These are phyloP conservation scores for Basipetospora chlamydospora DNA, from an alignment of 2,329 filamentous ascomycete species.

Conservation along the genomic window DNA sequence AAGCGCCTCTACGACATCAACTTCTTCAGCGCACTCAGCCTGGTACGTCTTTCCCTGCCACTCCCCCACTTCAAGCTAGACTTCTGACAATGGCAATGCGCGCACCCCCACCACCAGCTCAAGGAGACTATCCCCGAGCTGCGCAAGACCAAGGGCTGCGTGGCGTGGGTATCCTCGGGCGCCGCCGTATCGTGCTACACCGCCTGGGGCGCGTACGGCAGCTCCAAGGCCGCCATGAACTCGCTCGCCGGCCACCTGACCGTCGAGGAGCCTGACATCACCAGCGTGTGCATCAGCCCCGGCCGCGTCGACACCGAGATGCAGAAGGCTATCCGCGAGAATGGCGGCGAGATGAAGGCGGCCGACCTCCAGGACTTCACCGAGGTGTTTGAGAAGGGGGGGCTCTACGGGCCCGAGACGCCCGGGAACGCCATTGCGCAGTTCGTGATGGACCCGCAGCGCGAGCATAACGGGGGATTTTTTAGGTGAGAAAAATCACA, in stretches of 20 bases:
- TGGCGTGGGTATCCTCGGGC: constrained; percentile 70
- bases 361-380: constrained; percentile 54
- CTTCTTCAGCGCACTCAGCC: constrained; percentile 66
- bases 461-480: constrained; percentile 61
- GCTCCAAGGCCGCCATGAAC: constrained; percentile 72
- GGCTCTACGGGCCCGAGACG: constrained; percentile 66
- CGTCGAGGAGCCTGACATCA: constrained; percentile 64
- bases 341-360: constrained; percentile 32
- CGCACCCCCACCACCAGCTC: constrained; percentile 30
- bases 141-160: constrained; percentile 51
- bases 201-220: constrained; percentile 70
- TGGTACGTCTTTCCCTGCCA: constrained; percentile 38
- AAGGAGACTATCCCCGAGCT: constrained; percentile 57
- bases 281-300: constrained; percentile 57
- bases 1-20: constrained; percentile 66
- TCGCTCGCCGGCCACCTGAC: constrained; percentile 61
- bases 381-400: constrained; percentile 53
- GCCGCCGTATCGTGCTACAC: constrained; percentile 52
- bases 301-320: constrained; percentile 82
- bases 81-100: neutral
- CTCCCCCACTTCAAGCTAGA: neutral
- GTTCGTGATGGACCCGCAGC: constrained; percentile 50
- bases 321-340: constrained; percentile 62
- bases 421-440: constrained; percentile 77
- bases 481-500: no score